Evolutionary conservation across 148 eudicot species (phyloP), one percentile per base, ranked within the genome.

Genomic region (Cornus florida): DNA sequence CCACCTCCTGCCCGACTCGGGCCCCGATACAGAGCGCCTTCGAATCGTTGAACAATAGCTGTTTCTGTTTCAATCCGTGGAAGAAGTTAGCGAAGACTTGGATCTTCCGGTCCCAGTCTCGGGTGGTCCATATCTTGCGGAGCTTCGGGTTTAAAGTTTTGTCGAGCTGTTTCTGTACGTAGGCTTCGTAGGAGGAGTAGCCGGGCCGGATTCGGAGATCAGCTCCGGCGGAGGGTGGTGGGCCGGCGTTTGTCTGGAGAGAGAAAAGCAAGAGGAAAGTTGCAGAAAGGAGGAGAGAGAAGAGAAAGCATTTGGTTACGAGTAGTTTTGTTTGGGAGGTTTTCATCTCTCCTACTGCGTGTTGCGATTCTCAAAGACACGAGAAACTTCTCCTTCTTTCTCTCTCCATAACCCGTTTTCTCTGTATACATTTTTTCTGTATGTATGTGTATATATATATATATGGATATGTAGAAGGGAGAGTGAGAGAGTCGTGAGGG

Each of bases 1-100:
- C 93, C 2, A 94, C 98, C 68, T 94, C 98, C 41, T 94, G 98
- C 7, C 98, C 98, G 67, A 94, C 91, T n/a, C 98, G 87, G 0
- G 98, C 97, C 7, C 98, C 98, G 53, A 93, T 80, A 64, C 90
- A 92, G 20, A 93, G 89, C 0, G 91, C 82, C 20, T 77, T 86
- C 0, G 94, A 92, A 4, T 84, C 12, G 80, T 86, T 81, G 7
- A 64, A n/a, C 8, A 93, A n/a, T 22, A 92, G 57, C 0, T 69
- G 50, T 9, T 64, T 4, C 4, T 75, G 7, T 39, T 83, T 84
- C 1, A 92, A 75, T 6, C 70, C 88, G 0, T 78, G 14, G 83
- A 90, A 94, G 84, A 94, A 94, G 2, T 20, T 4, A 46, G 91
- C 10, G 82, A 94, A 94, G 22, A 92, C 96, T 6, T 46, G 76